Evolutionary conservation across 345 rosid species (phyloP).

Genomic region (Eucalyptus rudis): DNA sequence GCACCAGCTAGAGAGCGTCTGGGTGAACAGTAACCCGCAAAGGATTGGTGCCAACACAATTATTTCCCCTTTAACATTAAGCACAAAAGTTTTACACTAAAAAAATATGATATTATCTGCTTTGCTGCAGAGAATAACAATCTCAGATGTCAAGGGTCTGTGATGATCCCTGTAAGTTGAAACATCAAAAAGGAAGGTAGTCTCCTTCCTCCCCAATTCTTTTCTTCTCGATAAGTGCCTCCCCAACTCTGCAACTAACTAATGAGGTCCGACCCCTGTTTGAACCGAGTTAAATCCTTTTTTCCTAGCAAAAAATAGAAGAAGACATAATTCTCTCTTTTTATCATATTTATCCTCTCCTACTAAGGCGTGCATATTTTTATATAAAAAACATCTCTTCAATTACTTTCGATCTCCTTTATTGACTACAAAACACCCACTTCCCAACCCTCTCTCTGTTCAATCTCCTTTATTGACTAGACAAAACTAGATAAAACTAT

Average conservation of each 20-base stretch:
- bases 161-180: neutral
- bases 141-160: neutral
- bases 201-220: neutral
- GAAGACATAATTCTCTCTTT: neutral
- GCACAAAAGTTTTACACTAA: neutral
- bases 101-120: neutral
- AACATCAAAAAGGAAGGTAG: neutral
- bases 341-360: too few species aligned
- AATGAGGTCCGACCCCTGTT: too few species aligned
- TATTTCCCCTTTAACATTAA: neutral
- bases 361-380: too few species aligned
- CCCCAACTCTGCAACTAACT: neutral
- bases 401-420: neutral
- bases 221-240: neutral
- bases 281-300: neutral
- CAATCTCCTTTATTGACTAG: too few species aligned
- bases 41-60: too few species aligned
- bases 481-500: too few species aligned
- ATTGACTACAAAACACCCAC: neutral
- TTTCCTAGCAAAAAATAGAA: too few species aligned
- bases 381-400: neutral
- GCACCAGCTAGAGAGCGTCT: too few species aligned
- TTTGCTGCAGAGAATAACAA: neutral
- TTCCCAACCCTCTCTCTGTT: too few species aligned
- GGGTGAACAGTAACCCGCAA: too few species aligned